Evolutionary conservation across 2,329 filamentous ascomycete species (phyloP), one percentile per base, ranked within the genome.

Genomic region (Penicillium sp.): DNA sequence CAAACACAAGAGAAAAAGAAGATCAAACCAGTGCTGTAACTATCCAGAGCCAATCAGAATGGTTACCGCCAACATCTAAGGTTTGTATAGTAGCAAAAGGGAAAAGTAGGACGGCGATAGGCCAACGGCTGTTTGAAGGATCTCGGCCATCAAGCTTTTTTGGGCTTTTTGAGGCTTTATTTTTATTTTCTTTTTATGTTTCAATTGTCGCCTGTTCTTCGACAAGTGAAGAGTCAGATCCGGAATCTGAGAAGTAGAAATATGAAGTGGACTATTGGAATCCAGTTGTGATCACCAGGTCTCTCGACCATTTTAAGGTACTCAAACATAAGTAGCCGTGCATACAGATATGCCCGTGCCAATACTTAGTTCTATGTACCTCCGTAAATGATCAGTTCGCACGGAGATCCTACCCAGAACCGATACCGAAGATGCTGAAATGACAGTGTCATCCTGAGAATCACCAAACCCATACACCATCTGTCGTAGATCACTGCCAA

Each of bases 71-170:
- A 13, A 24, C n/a, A 10, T 45, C 28, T 1, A 31, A 48, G 24
- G 38, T 47, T 43, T 31, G 6, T 12, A 19, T 24, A n/a, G 45
- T 51, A 49, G 55, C 51, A 48, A 54, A 54, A 46, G 43, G 42
- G 13, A 6, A 29, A 24, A 33, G 22, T 24, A 31, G 15, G 31
- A 35, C 35, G 19, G 15, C 46, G 43, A 50, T 46, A 50, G 48
- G 48, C 24, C 15, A 17, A 10, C 33, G 28, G 22, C 17, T 33
- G 9, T 26, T 41, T 21, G 24, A 24, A 31, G 19, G 19, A 3
- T 24, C 13, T 17, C 12, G 12, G 22, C 6, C 6, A 15, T 15
- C 21, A 43, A 43, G 38, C 39, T 24, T 37, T 35, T 43, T 13
- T 24, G 22, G 13, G 12, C 8, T 35, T 24, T 48, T 29, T 37